These are phyloP conservation scores for Tephrocybe sp. DNA, from an alignment of 768 basidiomycete species.

Conservation along the genomic window DNA sequence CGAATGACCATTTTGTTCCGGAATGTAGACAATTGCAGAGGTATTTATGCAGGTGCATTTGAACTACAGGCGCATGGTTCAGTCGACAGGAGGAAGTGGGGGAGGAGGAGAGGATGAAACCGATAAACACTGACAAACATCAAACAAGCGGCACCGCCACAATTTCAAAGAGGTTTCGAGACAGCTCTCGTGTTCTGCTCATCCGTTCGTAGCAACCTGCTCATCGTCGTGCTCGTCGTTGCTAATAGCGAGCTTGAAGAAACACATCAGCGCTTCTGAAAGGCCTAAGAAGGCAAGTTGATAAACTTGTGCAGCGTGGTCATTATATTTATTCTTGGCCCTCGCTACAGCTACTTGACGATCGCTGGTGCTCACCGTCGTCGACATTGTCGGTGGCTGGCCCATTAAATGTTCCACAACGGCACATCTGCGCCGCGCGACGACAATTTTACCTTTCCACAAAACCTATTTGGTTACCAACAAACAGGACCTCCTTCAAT, in stretches of 20 bases:
- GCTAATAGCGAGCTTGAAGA: slow-evolving; percentile 3
- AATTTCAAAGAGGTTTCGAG: slow-evolving; percentile 12
- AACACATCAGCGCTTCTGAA: not conserved
- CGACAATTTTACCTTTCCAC: slow-evolving; percentile 7
- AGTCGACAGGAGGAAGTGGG: slow-evolving; percentile 13
- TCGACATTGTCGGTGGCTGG: slow-evolving; percentile 7
- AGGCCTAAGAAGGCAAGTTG: not conserved
- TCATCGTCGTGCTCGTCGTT: slow-evolving; percentile 3
- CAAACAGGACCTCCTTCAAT: slow-evolving; percentile 30
- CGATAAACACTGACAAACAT: slow-evolving; percentile 16
- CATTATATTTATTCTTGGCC: not conserved
- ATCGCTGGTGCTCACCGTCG: slow-evolving; percentile 8
- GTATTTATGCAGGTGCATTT: too few species aligned
- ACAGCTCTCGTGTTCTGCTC: slow-evolving; percentile 13
- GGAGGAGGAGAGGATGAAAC: slow-evolving; percentile 18
- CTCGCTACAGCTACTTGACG: slow-evolving; percentile 1
- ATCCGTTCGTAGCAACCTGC: slow-evolving; percentile 9
- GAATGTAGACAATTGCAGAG: not conserved
- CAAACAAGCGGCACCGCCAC: slow-evolving; percentile 22
- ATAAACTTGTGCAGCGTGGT: not conserved
- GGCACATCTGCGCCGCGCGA: slow-evolving; percentile 1
- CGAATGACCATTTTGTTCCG: not conserved
- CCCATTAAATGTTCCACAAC: slow-evolving; percentile 9
- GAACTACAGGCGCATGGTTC: too few species aligned
- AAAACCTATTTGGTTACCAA: slow-evolving; percentile 2